These are phyloP conservation scores for Phytophthora sp. DNA, from an alignment of 352 stramenopile species.

Conservation along the genomic window DNA sequence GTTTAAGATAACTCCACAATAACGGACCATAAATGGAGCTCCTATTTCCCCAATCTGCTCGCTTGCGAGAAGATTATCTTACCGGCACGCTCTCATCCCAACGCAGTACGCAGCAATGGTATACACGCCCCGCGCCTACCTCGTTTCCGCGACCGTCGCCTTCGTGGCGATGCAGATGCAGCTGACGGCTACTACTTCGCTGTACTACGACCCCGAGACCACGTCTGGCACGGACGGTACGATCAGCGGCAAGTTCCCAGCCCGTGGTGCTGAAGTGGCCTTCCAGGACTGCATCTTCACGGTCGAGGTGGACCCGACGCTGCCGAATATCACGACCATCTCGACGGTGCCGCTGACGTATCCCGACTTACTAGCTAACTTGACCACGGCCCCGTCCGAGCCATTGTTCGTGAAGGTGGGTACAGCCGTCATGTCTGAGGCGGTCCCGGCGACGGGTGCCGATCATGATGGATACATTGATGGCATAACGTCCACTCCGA, in stretches of 20 bases:
- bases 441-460: neutral
- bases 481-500: neutral
- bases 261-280: conserved; percentile 3
- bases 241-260: conserved; percentile 28
- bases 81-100: conserved; percentile 27
- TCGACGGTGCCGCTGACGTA: conserved; percentile 21
- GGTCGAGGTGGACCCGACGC: conserved; percentile 26
- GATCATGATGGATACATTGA: conserved; percentile 19
- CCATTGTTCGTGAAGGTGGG: conserved; percentile 28
- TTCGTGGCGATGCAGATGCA: conserved; percentile 30
- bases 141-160: conserved; percentile 26
- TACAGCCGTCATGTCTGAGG: conserved; percentile 17
- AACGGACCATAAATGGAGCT: neutral
- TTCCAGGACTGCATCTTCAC: conserved; percentile 20
- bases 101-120: conserved; percentile 29
- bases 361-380: conserved; percentile 25
- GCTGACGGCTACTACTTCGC: conserved; percentile 16
- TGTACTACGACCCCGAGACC: conserved; percentile 22
- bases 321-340: conserved; percentile 30
- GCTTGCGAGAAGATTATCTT: conserved; percentile 33
- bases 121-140: conserved; percentile 31
- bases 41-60: conserved; percentile 31
- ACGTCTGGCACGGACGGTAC: neutral
- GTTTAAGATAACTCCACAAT: too few relatives aligned
- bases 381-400: conserved; percentile 14